Evolutionary conservation across 768 basidiomycete species (phyloP), one percentile per base, ranked within the genome.

Genomic region (Symmetrospora coprosmae): DNA sequence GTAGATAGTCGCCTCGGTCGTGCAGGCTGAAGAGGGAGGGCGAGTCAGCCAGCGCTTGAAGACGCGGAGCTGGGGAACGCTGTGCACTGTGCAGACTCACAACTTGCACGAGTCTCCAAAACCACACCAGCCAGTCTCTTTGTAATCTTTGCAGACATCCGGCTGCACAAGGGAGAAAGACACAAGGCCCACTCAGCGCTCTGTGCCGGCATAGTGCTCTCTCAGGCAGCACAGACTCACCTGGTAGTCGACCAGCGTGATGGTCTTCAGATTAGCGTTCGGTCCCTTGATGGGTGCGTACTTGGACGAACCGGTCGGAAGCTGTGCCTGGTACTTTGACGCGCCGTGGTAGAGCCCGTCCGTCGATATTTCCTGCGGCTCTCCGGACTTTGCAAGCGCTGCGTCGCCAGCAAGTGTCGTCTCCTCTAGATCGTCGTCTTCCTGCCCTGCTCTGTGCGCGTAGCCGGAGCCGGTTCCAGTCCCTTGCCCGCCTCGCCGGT

Each of bases 141-240:
- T 96, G 74, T 99, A 99, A 73, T 97, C 92, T 73, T 99, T 99
- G 75, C 92, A 99, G 17, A 99, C 92, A 69, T 97, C 92, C 2
- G 92, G 92, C 72, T 99, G n/a, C n/a, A n/a, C n/a, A n/a, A n/a
- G n/a, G n/a, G n/a, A n/a, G n/a, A n/a, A n/a, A n/a, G n/a, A n/a
- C n/a, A n/a, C n/a, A n/a, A n/a, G n/a, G n/a, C n/a, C n/a, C n/a
- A n/a, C n/a, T n/a, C n/a, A n/a, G n/a, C n/a, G n/a, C n/a, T n/a
- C n/a, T n/a, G n/a, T n/a, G n/a, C n/a, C n/a, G n/a, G n/a, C n/a
- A n/a, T n/a, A n/a, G n/a, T n/a, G n/a, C n/a, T n/a, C n/a, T n/a
- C n/a, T n/a, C n/a, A n/a, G n/a, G n/a, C n/a, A n/a, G 43, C 55
- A 58, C 30, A 40, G 17, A 45, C 37, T 43, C 30, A 43, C 27